Evolutionary conservation across 1,284 basidiomycete genomes (phyloP).

Genomic region (Inonotus obliquus): DNA sequence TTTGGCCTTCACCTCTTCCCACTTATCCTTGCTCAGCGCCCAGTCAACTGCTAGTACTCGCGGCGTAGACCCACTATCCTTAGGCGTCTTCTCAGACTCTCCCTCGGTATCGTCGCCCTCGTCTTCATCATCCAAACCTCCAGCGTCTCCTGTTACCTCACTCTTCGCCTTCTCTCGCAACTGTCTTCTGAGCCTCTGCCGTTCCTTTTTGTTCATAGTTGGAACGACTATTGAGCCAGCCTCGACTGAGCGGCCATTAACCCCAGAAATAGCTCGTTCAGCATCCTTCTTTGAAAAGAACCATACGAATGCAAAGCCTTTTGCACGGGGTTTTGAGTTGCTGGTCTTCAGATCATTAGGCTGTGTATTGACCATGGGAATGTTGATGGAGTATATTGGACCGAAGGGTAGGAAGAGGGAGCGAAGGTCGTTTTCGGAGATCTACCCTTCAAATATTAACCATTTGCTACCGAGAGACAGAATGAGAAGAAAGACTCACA

Average conservation of each 20-base stretch:
- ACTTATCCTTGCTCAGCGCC: constrained; percentile 92
- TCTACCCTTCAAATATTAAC: constrained; percentile 35
- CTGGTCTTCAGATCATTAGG: constrained; percentile 21
- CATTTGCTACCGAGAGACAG: not conserved
- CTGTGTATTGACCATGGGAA: constrained; percentile 47
- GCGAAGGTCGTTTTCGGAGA: constrained; percentile 82
- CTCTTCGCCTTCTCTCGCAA: constrained; percentile 46
- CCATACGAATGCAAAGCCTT: constrained; percentile 97
- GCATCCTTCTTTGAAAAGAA: constrained; percentile 86
- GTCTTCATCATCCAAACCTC: constrained; percentile 34
- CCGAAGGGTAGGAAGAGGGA: constrained; percentile 87
- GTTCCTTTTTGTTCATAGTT: constrained; percentile 76
- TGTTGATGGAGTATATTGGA: constrained; percentile 81
- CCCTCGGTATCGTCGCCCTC: constrained; percentile 34
- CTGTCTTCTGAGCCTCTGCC: constrained; percentile 12
- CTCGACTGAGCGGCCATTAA: constrained; percentile 77
- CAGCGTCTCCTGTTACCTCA: constrained; percentile 30
- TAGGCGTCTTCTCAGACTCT: constrained; percentile 34
- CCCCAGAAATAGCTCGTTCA: constrained; percentile 74
- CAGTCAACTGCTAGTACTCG: constrained; percentile 91
- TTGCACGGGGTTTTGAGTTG: constrained; percentile 41
- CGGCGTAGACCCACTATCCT: constrained; percentile 36
- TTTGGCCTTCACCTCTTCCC: constrained; percentile 73
- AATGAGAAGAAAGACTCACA: constrained; percentile 25
- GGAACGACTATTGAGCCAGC: constrained; percentile 60